Evolutionary conservation across 306 rosid species (phyloP).

Genomic region (Malus sieversii): DNA sequence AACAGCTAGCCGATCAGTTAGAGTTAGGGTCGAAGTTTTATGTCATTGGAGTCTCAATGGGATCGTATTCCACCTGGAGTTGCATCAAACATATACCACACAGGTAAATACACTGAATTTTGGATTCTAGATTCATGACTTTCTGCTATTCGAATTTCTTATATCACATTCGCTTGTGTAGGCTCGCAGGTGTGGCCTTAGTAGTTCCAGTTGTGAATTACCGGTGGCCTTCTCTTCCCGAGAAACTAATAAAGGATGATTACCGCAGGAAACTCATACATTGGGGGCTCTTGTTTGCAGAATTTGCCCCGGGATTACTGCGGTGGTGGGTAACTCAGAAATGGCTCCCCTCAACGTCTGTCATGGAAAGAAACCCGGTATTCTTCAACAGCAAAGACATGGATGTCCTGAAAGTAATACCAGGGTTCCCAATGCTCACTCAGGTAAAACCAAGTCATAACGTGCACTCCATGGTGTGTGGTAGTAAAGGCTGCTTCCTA

Average conservation of each 20-base stretch:
- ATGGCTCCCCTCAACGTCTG: slow-evolving; percentile 92
- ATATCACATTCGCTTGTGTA: slow-evolving; percentile 32
- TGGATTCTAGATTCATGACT: background rate
- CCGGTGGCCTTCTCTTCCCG: slow-evolving; percentile 80
- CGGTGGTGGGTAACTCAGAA: slow-evolving; percentile 84
- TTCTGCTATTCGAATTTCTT: background rate
- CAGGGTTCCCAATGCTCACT: slow-evolving; percentile 88
- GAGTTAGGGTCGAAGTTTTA: slow-evolving; percentile 64
- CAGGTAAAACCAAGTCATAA: slow-evolving; percentile 37
- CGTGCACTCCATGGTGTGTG: background rate
- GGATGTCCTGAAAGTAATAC: slow-evolving; percentile 55
- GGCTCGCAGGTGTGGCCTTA: slow-evolving; percentile 77
- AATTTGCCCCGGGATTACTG: slow-evolving; percentile 48
- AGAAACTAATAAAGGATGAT: slow-evolving; percentile 53
- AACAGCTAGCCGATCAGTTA: slow-evolving; percentile 78
- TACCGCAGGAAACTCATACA: slow-evolving; percentile 50
- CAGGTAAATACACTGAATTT: slow-evolving; percentile 42
- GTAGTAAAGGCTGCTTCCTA: background rate
- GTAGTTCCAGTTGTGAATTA: slow-evolving; percentile 81
- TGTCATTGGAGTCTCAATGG: slow-evolving; percentile 89
- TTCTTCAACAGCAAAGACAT: slow-evolving; percentile 73
- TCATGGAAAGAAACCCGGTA: slow-evolving; percentile 56
- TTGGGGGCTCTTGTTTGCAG: slow-evolving; percentile 53
- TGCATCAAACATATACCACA: slow-evolving; percentile 80
- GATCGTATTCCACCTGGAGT: slow-evolving; percentile 83